These are phyloP conservation scores for Penicillium sp. DNA, from an alignment of 2,329 filamentous ascomycete genomes.

Conservation along the genomic window DNA sequence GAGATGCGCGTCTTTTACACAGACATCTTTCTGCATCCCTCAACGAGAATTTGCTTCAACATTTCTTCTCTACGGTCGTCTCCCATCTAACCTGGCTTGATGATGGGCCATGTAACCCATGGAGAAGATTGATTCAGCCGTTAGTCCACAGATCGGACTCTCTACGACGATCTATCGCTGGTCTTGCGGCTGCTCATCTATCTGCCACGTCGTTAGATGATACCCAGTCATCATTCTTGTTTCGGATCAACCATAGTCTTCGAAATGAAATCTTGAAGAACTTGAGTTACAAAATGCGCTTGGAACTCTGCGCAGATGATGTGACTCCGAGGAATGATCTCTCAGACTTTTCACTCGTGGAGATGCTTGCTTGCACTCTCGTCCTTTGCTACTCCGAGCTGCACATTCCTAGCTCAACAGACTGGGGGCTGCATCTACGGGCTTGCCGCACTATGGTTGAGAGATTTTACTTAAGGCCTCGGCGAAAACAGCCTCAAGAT, in stretches of 20 bases:
- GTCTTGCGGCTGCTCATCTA: conserved; percentile 3
- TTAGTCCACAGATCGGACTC: conserved; percentile 22
- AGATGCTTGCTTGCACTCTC: conserved; percentile 22
- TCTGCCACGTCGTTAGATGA: not conserved
- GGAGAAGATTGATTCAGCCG: conserved; percentile 30
- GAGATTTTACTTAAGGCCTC: conserved; percentile 7
- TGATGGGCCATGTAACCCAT: conserved; percentile 30
- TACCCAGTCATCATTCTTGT: not conserved
- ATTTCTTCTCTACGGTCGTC: conserved; percentile 28
- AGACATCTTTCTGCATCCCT: conserved; percentile 5
- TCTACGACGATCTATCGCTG: not conserved
- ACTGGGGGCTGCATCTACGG: conserved; percentile 23
- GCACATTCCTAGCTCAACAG: conserved; percentile 20
- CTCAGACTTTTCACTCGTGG: conserved; percentile 10
- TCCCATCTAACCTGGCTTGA: conserved; percentile 29
- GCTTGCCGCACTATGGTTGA: conserved; percentile 25
- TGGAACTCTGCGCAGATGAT: not conserved
- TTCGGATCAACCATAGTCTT: not conserved
- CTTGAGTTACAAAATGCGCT: not conserved
- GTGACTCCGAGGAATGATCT: not conserved
- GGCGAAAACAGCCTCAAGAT: conserved; percentile 4
- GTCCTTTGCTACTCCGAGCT: conserved; percentile 25
- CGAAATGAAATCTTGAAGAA: not conserved
- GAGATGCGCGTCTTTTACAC: not conserved
- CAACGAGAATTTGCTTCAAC: conserved; percentile 23